phyloP scores from a whole-genome alignment of 495 filamentous ascomycete species.

The Parmelia sp. region DNA sequence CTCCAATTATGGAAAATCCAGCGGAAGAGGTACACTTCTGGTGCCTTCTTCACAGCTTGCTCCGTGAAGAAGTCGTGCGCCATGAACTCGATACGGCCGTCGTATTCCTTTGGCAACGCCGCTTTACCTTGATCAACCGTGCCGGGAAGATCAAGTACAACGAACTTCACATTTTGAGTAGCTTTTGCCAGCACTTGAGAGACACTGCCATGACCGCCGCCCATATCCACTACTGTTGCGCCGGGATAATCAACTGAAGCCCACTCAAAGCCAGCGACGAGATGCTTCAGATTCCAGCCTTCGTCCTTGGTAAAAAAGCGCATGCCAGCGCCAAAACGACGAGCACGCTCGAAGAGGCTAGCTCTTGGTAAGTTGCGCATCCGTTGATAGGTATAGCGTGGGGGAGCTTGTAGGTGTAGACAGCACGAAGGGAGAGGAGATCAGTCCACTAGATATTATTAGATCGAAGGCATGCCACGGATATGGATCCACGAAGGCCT shows the following conservation, averaged over 20 bases:
- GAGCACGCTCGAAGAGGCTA: constrained; percentile 38
- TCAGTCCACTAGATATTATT: neutral
- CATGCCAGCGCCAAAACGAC: constrained; percentile 52
- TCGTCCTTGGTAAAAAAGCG: constrained; percentile 41
- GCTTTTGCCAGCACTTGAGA: constrained; percentile 28
- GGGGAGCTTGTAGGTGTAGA: constrained; percentile 32
- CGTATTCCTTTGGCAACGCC: constrained; percentile 33
- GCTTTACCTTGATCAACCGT: constrained; percentile 39
- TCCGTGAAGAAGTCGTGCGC: constrained; percentile 49
- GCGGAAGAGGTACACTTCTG: constrained; percentile 48
- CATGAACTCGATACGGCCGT: constrained; percentile 38
- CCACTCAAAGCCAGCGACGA: constrained; percentile 43
- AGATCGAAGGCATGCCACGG: neutral
- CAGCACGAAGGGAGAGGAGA: constrained; percentile 19
- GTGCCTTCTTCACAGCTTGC: constrained; percentile 40
- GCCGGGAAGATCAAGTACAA: constrained; percentile 50
- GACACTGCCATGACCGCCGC: constrained; percentile 32
- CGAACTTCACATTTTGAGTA: constrained; percentile 31
- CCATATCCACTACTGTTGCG: constrained; percentile 36
- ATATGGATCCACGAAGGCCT: neutral
- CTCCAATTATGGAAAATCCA: constrained; percentile 42
- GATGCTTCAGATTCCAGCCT: constrained; percentile 42
- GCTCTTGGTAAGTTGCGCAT: constrained; percentile 39
- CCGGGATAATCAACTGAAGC: constrained; percentile 30
- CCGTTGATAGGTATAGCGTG: constrained; percentile 28